Base-by-base conservation (phyloP, 1,284 basidiomycete species). In the Marasmius oreades region DNA sequence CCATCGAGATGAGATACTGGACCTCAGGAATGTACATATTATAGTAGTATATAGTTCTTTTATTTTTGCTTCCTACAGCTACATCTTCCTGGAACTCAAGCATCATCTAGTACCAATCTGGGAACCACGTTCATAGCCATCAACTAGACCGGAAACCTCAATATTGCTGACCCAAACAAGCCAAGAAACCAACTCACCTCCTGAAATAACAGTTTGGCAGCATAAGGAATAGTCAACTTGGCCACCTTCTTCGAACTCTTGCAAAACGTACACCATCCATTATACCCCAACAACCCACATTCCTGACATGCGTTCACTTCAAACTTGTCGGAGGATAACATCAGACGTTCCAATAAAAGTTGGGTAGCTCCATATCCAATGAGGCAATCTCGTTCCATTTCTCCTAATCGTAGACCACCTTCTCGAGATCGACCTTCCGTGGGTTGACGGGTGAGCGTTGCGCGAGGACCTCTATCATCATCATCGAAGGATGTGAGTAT, bases 311-410 rank as follows among this genome's bases (percentile, higher is more conserved):
- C 95, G 67, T 98, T 93, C 52, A 98, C 93, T 69, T 96, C 93
- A 69, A 99, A 99, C 64, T 94, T 93, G 75, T 96, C 93, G 16
- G 93, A 97, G 12, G 93, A 97, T 60, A 99, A 94, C 96, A 99
- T 99, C 16, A 99, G 81, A 20, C 97, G 89, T 73, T 98, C 97
- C 7, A 99, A 83, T 20, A 99, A 77, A 45, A 99, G 81, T 68
- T 99, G 96, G 1, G 95, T 97, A 1, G 97, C 97, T 20, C 95
- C 95, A 66, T 98, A 96, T 53, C 93, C 94, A 66, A 95, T 95
- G 26, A 95, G 77, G 70, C 93, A 99, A 73, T 99, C 97, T 52
- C 97, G 88, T 69, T 99, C 97, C 97, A 99, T 99, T 76, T 99
- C 97, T 57, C 97, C 97, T 16, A 99, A 79, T 57, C 97, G 92